Percentiles rank a stretch among this genome's conserved stretches.
These are phyloP conservation scores for Myriangium duriaei DNA, from an alignment of 2,329 filamentous ascomycete genomes.

Conservation along the genomic window DNA sequence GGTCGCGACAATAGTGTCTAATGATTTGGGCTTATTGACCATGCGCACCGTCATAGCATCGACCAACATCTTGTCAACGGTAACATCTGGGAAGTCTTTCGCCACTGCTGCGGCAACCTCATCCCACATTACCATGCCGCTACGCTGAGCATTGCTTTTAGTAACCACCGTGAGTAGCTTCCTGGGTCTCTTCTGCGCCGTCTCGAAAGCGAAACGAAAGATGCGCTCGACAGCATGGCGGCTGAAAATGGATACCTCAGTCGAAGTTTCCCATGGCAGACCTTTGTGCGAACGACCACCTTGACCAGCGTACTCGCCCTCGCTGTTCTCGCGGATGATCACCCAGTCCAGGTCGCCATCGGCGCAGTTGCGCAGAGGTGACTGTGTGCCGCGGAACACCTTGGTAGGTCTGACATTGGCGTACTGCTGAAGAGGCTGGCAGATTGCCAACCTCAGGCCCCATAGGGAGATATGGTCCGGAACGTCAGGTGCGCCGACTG, in stretches of 20 bases:
- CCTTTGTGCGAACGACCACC: constrained; percentile 49
- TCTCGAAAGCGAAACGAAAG: constrained; percentile 52
- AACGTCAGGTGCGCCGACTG: constrained; percentile 50
- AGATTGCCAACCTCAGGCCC: constrained; percentile 43
- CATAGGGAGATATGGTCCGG: constrained; percentile 46
- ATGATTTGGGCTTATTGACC: constrained; percentile 24
- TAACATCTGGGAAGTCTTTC: constrained; percentile 47
- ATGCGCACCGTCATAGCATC: constrained; percentile 56
- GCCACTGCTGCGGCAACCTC: constrained; percentile 45
- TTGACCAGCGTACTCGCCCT: constrained; percentile 54
- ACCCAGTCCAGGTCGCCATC: constrained; percentile 54
- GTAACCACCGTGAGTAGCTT: constrained; percentile 52
- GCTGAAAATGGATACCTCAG: constrained; percentile 53
- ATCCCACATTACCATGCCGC: constrained; percentile 58
- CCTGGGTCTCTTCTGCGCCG: constrained; percentile 42
- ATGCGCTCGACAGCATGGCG: constrained; percentile 46
- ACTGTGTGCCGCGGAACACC: constrained; percentile 47
- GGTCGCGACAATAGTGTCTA: constrained; percentile 42
- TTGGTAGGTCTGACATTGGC: constrained; percentile 48
- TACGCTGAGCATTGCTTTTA: constrained; percentile 53
- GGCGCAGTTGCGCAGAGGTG: constrained; percentile 41
- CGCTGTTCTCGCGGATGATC: constrained; percentile 54
- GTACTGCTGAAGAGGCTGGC: constrained; percentile 44
- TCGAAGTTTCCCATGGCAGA: constrained; percentile 47
- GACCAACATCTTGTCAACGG: constrained; percentile 53